A percentile compares a stretch with the other conserved stretches of the same genome.
phyloP scores from a whole-genome alignment of 176 grass and related monocot genomes.

The Triticum urartu region DNA sequence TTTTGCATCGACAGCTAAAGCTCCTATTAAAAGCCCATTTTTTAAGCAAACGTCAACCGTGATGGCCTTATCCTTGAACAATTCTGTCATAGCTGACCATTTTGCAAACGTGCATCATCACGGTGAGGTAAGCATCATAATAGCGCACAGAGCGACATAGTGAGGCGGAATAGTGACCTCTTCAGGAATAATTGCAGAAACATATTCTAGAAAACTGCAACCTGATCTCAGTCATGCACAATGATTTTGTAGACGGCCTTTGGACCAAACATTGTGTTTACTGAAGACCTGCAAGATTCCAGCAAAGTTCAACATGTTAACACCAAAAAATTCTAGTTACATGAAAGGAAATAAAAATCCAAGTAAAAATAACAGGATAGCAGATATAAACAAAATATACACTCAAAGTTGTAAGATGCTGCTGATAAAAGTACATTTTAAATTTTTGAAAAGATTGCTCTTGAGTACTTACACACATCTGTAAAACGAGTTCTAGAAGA shows the following conservation, averaged over 20 bases:
- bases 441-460: conserved; percentile 50
- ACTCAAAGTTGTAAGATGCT: conserved; percentile 84
- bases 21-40: conserved; percentile 2
- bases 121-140: neutral
- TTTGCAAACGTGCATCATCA: conserved; percentile 1
- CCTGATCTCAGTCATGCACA: conserved; percentile 83
- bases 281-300: conserved; percentile 67
- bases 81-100: conserved; percentile 4
- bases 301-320: conserved; percentile 27
- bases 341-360: conserved; percentile 4
- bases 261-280: conserved; percentile 85
- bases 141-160: neutral
- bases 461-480: conserved; percentile 87
- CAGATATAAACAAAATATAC: conserved; percentile 18
- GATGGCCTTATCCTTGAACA: conserved; percentile 14
- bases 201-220: conserved; percentile 87
- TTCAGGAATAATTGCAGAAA: conserved; percentile 81
- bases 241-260: conserved; percentile 73
- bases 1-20: neutral
- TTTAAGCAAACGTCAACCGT: neutral
- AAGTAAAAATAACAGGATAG: neutral
- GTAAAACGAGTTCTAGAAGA: conserved; percentile 16
- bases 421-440: conserved; percentile 84
- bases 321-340: neutral
- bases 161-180: conserved; percentile 56